These are phyloP conservation scores for Trichoderma sp. DNA, from an alignment of 2,329 filamentous ascomycete genomes.

Conservation along the genomic window DNA sequence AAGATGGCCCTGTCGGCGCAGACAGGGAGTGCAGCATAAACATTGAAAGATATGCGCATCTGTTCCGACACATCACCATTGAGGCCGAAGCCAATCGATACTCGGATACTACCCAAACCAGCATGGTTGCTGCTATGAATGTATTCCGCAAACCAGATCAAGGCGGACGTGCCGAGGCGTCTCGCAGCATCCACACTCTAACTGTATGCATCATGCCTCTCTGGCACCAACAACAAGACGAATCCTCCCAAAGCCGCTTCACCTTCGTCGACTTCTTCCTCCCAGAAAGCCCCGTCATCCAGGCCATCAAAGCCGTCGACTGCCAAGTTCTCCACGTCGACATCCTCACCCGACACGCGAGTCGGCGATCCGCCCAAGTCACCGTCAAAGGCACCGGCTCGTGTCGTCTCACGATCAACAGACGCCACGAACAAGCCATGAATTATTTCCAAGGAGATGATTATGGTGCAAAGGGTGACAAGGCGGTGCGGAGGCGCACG, in stretches of 20 bases:
- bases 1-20: not conserved
- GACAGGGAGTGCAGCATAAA: slow-evolving; percentile 30
- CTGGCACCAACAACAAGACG: slow-evolving; percentile 11
- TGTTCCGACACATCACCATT: slow-evolving; percentile 46
- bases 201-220: slow-evolving; percentile 43
- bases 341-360: slow-evolving; percentile 31
- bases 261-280: slow-evolving; percentile 43
- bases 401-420: slow-evolving; percentile 24
- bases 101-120: slow-evolving; percentile 26
- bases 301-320: slow-evolving; percentile 36
- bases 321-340: slow-evolving; percentile 41
- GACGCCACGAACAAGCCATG: slow-evolving; percentile 16
- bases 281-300: slow-evolving; percentile 30
- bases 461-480: slow-evolving; percentile 7
- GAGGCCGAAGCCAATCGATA: slow-evolving; percentile 46
- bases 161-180: not conserved
- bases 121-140: slow-evolving; percentile 41
- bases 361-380: not conserved
- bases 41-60: slow-evolving; percentile 37
- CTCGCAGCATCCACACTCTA: slow-evolving; percentile 42
- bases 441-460: not conserved
- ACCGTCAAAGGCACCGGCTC: slow-evolving; percentile 3
- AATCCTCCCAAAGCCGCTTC: slow-evolving; percentile 26
- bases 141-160: slow-evolving; percentile 35
- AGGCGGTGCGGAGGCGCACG: slow-evolving; percentile 22